These are phyloP conservation scores for Passalora sequoiae DNA, from an alignment of 2,329 filamentous ascomycete species.

Conservation along the genomic window DNA sequence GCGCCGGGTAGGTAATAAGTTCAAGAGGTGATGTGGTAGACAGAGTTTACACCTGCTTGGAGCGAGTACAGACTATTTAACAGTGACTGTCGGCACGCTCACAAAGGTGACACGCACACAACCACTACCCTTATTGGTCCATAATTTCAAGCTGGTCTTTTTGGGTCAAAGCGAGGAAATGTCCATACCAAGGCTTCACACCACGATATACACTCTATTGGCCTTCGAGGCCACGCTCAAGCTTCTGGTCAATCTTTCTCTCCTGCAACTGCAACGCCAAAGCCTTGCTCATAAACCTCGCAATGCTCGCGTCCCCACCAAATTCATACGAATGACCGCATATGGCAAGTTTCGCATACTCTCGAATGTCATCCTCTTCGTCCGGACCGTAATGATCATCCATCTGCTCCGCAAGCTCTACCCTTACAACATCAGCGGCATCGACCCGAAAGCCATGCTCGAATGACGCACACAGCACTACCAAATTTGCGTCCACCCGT, in stretches of 20 bases:
- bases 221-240: background rate
- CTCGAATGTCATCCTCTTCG: conserved; percentile 45
- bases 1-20: no score
- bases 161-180: no score
- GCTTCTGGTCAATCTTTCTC: background rate
- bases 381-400: conserved; percentile 46
- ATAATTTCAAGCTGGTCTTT: no score
- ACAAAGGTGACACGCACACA: no score
- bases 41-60: no score
- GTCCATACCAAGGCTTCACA: no score
- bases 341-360: conserved; percentile 37
- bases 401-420: conserved; percentile 38
- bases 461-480: conserved; percentile 47
- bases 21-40: no score
- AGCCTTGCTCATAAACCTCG: conserved; percentile 46
- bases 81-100: no score
- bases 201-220: no score
- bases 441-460: conserved; percentile 40
- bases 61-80: no score
- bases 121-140: no score
- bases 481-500: conserved; percentile 45
- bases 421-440: conserved; percentile 38
- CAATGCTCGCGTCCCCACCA: conserved; percentile 41
- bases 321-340: conserved; percentile 42
- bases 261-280: conserved; percentile 45